phyloP scores from a whole-genome alignment of 2,329 filamentous ascomycete species.

The Helotiales sp. region DNA sequence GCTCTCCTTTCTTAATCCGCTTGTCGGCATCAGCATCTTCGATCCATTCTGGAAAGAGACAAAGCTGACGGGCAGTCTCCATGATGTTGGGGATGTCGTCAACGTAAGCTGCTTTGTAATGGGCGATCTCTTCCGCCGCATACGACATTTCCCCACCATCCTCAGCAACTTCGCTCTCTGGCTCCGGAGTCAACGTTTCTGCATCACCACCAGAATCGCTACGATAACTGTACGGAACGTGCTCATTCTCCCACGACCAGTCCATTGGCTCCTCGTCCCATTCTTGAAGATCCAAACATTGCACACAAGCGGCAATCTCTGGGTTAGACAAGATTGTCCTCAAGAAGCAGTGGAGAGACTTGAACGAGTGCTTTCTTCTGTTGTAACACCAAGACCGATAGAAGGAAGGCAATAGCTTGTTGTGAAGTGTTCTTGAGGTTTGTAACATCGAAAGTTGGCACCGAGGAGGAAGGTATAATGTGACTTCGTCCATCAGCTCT shows the following conservation, averaged over 20 bases:
- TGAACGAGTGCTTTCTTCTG: background rate
- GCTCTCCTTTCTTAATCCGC: no score
- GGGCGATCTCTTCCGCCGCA: background rate
- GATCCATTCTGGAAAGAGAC: background rate
- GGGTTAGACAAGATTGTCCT: background rate
- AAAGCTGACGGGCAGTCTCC: background rate
- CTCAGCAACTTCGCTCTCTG: background rate
- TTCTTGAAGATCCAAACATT: background rate
- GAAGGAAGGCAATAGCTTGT: background rate
- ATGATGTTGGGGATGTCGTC: background rate
- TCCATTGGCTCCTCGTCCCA: background rate
- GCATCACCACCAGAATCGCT: background rate
- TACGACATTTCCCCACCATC: background rate
- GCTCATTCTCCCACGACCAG: background rate
- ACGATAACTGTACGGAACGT: background rate
- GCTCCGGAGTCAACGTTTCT: background rate
- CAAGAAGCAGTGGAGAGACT: background rate
- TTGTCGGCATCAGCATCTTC: background rate
- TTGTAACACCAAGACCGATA: background rate
- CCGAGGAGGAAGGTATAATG: background rate
- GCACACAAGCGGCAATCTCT: background rate
- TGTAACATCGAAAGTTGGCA: background rate
- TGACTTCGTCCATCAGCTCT: background rate
- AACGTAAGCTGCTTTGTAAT: background rate
- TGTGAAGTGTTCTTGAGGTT: background rate